These are phyloP conservation scores for Neonectria neomacrospora DNA, from an alignment of 2,329 filamentous ascomycete genomes.

Conservation along the genomic window DNA sequence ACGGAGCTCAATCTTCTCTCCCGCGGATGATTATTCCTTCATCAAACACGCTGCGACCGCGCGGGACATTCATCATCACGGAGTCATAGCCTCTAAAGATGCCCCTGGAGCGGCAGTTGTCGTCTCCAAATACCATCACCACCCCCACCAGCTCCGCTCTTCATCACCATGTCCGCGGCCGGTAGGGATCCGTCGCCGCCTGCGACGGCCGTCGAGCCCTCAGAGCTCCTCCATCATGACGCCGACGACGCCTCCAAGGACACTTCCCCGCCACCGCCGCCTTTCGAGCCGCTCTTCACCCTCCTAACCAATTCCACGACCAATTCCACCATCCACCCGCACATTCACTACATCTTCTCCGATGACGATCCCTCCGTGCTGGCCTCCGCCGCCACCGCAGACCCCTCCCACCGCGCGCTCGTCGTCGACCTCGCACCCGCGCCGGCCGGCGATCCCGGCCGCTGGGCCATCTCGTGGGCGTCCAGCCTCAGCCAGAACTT, in stretches of 20 bases:
- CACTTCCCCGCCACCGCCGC: slow-evolving; percentile 43
- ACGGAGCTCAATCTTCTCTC: slow-evolving; percentile 19
- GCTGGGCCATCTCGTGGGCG: slow-evolving; percentile 71
- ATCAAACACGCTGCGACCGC: slow-evolving; percentile 18
- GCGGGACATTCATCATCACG: slow-evolving; percentile 18
- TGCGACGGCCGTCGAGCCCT: slow-evolving; percentile 30
- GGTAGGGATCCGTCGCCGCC: slow-evolving; percentile 42
- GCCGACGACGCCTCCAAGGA: slow-evolving; percentile 25
- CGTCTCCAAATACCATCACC: slow-evolving; percentile 25
- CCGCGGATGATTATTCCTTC: slow-evolving; percentile 11
- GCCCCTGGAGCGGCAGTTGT: slow-evolving; percentile 33
- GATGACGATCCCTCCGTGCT: slow-evolving; percentile 88
- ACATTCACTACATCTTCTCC: slow-evolving; percentile 90
- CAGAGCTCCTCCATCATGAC: slow-evolving; percentile 29
- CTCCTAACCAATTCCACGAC: slow-evolving; percentile 81
- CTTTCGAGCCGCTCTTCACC: slow-evolving; percentile 86
- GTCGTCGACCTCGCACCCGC: slow-evolving; percentile 63
- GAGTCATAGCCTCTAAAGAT: slow-evolving; percentile 33
- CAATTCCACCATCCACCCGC: slow-evolving; percentile 82
- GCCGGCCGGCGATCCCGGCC: slow-evolving; percentile 51
- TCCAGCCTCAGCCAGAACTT: slow-evolving; percentile 80
- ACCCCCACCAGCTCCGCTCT: slow-evolving; percentile 5
- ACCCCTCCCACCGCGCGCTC: slow-evolving; percentile 58
- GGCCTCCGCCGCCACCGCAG: slow-evolving; percentile 68
- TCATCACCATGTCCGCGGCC: slow-evolving; percentile 38